Evolutionary conservation across 2,329 filamentous ascomycete species (phyloP).

Genomic region (Fusarium abutilonis): DNA sequence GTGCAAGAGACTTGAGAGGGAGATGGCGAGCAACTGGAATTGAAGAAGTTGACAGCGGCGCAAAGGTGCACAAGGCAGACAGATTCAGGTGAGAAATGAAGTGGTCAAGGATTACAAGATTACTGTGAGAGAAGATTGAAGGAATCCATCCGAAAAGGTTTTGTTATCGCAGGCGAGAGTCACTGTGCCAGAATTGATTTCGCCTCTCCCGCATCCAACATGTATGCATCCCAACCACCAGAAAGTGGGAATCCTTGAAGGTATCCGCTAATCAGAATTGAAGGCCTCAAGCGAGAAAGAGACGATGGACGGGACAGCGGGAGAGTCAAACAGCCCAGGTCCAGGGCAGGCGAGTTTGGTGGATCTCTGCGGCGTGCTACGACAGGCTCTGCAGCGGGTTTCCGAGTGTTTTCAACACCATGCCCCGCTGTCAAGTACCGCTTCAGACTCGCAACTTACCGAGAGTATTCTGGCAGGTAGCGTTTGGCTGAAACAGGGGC

Average conservation of each 20-base stretch:
- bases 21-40: slow-evolving; percentile 17
- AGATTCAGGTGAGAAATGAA: slow-evolving; percentile 12
- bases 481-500: background rate
- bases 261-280: slow-evolving; percentile 23
- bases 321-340: slow-evolving; percentile 22
- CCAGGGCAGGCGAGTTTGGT: slow-evolving; percentile 26
- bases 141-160: slow-evolving; percentile 29
- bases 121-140: slow-evolving; percentile 25
- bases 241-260: slow-evolving; percentile 31
- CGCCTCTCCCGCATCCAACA: slow-evolving; percentile 20
- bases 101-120: background rate
- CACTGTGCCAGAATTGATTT: slow-evolving; percentile 27
- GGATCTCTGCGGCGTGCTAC: slow-evolving; percentile 25
- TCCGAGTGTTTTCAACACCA: slow-evolving; percentile 9
- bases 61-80: slow-evolving; percentile 13
- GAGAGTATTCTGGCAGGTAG: slow-evolving; percentile 26
- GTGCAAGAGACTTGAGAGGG: background rate
- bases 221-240: slow-evolving; percentile 21
- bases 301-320: slow-evolving; percentile 24
- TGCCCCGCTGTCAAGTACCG: slow-evolving; percentile 23
- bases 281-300: slow-evolving; percentile 26
- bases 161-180: slow-evolving; percentile 36
- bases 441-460: slow-evolving; percentile 12
- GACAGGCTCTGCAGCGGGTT: slow-evolving; percentile 15
- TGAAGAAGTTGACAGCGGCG: slow-evolving; percentile 24